Base-by-base conservation (phyloP, 2,329 filamentous ascomycete genomes). In the Escovopsis sp. region DNA sequence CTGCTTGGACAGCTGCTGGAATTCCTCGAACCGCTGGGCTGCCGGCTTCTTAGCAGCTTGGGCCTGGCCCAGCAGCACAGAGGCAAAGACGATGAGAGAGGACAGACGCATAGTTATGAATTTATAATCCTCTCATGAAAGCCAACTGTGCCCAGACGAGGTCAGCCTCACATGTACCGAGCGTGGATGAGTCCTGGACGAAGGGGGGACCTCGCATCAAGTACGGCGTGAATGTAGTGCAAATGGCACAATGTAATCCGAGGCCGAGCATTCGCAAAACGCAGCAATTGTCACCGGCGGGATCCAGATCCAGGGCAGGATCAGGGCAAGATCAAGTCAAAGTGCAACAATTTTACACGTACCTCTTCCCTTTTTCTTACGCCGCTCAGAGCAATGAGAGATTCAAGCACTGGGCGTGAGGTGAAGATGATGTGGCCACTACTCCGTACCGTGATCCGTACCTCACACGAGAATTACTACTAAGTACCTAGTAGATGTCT, bases 21-120 rank as follows among this genome's bases (percentile, higher is more conserved):
- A 88, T 39, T 73, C 68, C 43, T 70, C 55, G 63, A 88, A 94
- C 50, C 72, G 75, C 54, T 83, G 73, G 35, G 56, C 45, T 11
- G 67, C 51, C 33, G 75, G 62, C 55, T 80, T 76, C 53, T 79
- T 80, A 35, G 79, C 71, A 33, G 71, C 74, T 28, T 78, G 54
- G 38, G 67, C 66, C 39, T 70, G 65, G 36, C 74, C 62, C 27
- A 75, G 56, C 37, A 85, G 57, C 45, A 83, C 63, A 51, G 79
- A 61, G 39, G 72, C 61, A 29, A 76, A 70, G 45, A 80, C 61
- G 47, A 86, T 58, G 41, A 74, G 56, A 46, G 70, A 65, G 39
- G 81, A 61, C 50, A 79, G 63, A 61, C 72, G 78, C 82, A 88
- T 88, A 46, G 59, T 76, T 57, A 45, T 37, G 35, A 34, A 31